Evolutionary conservation across 2,329 filamentous ascomycete species (phyloP).

Genomic region (Purpureocillium takamizusanense): DNA sequence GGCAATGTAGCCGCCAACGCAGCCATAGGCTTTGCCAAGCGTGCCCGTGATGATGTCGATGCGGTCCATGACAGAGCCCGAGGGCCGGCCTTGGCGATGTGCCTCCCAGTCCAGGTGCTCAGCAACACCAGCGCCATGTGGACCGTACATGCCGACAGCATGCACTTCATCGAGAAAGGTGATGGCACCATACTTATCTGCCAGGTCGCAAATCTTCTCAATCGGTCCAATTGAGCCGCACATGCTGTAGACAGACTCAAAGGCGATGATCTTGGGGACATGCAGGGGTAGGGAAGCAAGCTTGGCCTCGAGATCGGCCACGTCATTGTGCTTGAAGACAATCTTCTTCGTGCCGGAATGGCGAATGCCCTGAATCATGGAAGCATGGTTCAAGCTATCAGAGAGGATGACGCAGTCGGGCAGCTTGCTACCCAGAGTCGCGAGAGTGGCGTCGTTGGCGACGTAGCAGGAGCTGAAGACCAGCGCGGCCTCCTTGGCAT

Average conservation of each 20-base stretch:
- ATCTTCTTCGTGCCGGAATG: constrained; percentile 96
- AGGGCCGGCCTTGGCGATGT: constrained; percentile 63
- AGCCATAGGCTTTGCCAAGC: constrained; percentile 94
- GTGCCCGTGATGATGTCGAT: constrained; percentile 97
- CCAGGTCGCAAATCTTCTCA: constrained; percentile 88
- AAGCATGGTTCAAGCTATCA: constrained; percentile 94
- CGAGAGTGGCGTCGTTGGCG: constrained; percentile 92
- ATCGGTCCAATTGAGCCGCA: constrained; percentile 96
- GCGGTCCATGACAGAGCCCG: constrained; percentile 87
- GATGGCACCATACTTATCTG: constrained; percentile 94
- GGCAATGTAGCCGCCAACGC: constrained; percentile 95
- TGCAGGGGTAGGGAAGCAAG: constrained; percentile 77
- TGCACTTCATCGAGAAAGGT: constrained; percentile 99
- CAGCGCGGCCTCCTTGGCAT: constrained; percentile 83
- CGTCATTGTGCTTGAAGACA: constrained; percentile 97
- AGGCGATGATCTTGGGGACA: constrained; percentile 94
- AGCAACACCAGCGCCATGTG: constrained; percentile 87
- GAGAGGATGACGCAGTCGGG: constrained; percentile 97
- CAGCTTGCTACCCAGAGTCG: constrained; percentile 92
- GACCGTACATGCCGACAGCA: constrained; percentile 98
- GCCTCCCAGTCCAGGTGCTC: constrained; percentile 94
- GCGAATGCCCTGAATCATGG: constrained; percentile 98
- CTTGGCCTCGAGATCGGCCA: constrained; percentile 88
- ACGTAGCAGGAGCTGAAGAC: constrained; percentile 98
- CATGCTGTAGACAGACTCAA: constrained; percentile 99